These are phyloP conservation scores for Calonectria pseudoreteaudii DNA, from an alignment of 2,329 filamentous ascomycete genomes.

Conservation along the genomic window DNA sequence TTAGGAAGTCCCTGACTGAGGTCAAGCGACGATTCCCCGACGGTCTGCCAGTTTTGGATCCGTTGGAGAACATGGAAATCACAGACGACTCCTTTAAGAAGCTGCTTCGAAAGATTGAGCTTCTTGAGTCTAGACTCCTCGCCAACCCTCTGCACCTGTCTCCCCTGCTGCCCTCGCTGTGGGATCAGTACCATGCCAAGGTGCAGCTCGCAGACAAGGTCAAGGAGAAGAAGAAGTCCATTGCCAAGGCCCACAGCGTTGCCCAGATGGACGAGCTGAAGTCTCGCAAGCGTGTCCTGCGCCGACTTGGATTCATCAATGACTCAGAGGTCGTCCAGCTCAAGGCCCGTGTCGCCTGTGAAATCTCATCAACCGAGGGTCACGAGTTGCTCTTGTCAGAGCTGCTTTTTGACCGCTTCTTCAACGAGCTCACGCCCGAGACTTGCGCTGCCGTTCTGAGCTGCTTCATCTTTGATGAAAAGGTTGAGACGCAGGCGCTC, in stretches of 20 bases:
- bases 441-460: constrained; percentile 87
- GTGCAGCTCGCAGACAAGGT: constrained; percentile 81
- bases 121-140: constrained; percentile 89
- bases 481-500: constrained; percentile 81
- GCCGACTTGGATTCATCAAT: constrained; percentile 94
- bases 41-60: constrained; percentile 88
- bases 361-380: constrained; percentile 91
- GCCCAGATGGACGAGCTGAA: constrained; percentile 97
- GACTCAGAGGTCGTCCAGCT: constrained; percentile 95
- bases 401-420: constrained; percentile 95
- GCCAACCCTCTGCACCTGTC: constrained; percentile 94
- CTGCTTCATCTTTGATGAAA: constrained; percentile 98
- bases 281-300: constrained; percentile 92
- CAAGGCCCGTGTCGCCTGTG: constrained; percentile 96
- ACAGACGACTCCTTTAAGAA: constrained; percentile 94
- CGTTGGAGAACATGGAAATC: constrained; percentile 96
- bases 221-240: constrained; percentile 89
- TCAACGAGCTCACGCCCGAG: constrained; percentile 93
- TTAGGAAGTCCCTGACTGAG: constrained; percentile 80
- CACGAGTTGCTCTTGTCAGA: constrained; percentile 95
- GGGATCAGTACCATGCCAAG: constrained; percentile 88
- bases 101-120: constrained; percentile 93
- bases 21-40: constrained; percentile 91
- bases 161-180: constrained; percentile 83
- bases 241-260: constrained; percentile 85